Conservation (phyloP, 2,329 filamentous ascomycete genomes). For the Volutella citrinella region DNA sequence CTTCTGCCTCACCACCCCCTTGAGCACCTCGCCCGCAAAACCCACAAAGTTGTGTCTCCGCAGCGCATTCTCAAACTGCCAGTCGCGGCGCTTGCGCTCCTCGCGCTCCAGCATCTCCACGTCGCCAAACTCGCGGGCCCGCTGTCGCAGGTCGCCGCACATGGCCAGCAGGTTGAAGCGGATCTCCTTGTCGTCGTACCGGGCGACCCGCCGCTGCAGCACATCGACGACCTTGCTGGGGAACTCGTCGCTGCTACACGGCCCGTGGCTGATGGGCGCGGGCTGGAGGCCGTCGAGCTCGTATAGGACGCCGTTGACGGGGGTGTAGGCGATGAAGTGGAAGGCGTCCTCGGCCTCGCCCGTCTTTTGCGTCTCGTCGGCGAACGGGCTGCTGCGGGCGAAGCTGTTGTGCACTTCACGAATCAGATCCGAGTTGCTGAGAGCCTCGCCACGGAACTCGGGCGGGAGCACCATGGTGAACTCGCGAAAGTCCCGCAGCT, state of each 20-base stretch:
- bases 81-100: slow-evolving; percentile 78
- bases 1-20: slow-evolving; percentile 77
- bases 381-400: slow-evolving; percentile 83
- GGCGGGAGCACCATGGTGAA: slow-evolving; percentile 82
- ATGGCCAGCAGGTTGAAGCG: slow-evolving; percentile 95
- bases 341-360: slow-evolving; percentile 83
- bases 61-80: slow-evolving; percentile 94
- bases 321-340: slow-evolving; percentile 95
- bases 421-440: slow-evolving; percentile 65
- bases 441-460: slow-evolving; percentile 62
- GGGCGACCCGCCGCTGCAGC: slow-evolving; percentile 74
- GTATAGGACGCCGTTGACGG: slow-evolving; percentile 76
- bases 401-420: slow-evolving; percentile 87
- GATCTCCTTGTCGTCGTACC: slow-evolving; percentile 86
- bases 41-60: slow-evolving; percentile 94
- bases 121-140: slow-evolving; percentile 80
- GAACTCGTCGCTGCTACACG: slow-evolving; percentile 69
- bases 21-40: slow-evolving; percentile 86
- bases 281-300: slow-evolving; percentile 95
- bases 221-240: slow-evolving; percentile 81
- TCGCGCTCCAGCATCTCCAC: slow-evolving; percentile 73
- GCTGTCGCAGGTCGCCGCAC: slow-evolving; percentile 75
- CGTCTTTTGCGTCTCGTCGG: slow-evolving; percentile 74
- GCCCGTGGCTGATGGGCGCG: slow-evolving; percentile 84
- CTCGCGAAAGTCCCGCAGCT: slow-evolving; percentile 76